Base-by-base conservation (phyloP, 495 filamentous ascomycete species). In the Barbatosphaeria neglecta region DNA sequence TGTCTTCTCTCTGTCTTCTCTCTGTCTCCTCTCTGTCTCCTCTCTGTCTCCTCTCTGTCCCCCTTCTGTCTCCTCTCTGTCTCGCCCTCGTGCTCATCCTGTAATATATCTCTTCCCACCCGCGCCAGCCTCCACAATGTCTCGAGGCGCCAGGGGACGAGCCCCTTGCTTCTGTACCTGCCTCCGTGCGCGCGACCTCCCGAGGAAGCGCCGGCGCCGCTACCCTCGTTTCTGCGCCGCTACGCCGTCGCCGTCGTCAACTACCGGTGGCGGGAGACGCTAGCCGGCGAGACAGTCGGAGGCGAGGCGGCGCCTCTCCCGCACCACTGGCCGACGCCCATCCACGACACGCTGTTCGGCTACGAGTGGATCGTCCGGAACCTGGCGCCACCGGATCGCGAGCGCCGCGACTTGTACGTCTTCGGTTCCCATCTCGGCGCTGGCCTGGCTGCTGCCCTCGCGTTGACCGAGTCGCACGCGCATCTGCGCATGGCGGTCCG, bases 371-470 rank as follows among this genome's bases (percentile, higher is more conserved):
- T 71, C 25, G 24, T 54, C 39, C 38, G 57, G 23, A 66, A 69
- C 27, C 58, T 73, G n/a, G 43, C 44, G 0, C 55, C 58, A 0
- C 35, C 51, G 0, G 24, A 11, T 18, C 31, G 47, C 48, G 49
- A 13, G 11, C 61, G 57, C 18, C 60, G 65, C 0, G 56, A 65
- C 20, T 49, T 75, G 41, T 68, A 73, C 39, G 53, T 78, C 27
- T 72, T 64, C 51, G 71, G 73, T 24, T 69, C 69, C 15, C 68
- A 67, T 49, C 63, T 77, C 0, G 70, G 75, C 22, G 75, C 70
- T 23, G 57, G 65, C 7, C 57, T 78, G 3, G 75, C 67, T 27
- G 64, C 61, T 20, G 62, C 64, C 13, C 64, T 78, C 1, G 64
- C 73, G 15, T 47, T 78, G 11, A 77, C 72, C 16, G 70, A 76